Base-by-base conservation (phyloP, 1,284 basidiomycete genomes). In the Tilletia caries region DNA sequence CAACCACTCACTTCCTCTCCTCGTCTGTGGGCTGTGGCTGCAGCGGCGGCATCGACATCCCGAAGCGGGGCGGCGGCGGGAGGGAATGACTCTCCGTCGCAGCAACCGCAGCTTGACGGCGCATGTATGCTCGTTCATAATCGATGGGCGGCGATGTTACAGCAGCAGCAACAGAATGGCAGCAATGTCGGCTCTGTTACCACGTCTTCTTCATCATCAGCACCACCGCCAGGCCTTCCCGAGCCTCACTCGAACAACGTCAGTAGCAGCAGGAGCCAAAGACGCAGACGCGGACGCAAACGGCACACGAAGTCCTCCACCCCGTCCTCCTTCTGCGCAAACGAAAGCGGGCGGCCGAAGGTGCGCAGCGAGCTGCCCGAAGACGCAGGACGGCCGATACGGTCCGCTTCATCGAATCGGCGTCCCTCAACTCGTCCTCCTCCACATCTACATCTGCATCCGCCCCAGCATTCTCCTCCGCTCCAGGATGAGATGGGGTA, bases 321-420 rank as follows among this genome's bases (percentile, higher is more conserved):
- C 52, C 52, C n/a, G 13, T 58, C 52, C 27, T 58, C 23, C 15
- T 58, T 27, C 27, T 58, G 8, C 52, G 52, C 52, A 58, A 58
- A 27, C 52, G 52, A 3, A 58, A 29, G 27, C 52, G 52, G 3
- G 12, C 23, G 23, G 52, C 52, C 25, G 52, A 58, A 29, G 23
- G 15, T 20, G 20, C 52, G 5, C 6, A 58, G 6, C 20, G 52
- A 13, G 8, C 23, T 12, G 52, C 52, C 23, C 20, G 52, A 6
- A 58, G 52, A 29, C 52, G 27, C 15, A n/a, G 52, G 3, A 27
- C 27, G n/a, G 27, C 52, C 23, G 52, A 58, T 18, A 29, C 52
- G 52, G 27, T 58, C 23, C 52, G 27, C 3, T 58, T 58, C 52
- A n/a, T 58, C 52, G 29, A 58, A 12, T 27, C 29, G n/a, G 8